Base-by-base conservation (phyloP, 2,329 filamentous ascomycete genomes). In the Penicillium sp. region DNA sequence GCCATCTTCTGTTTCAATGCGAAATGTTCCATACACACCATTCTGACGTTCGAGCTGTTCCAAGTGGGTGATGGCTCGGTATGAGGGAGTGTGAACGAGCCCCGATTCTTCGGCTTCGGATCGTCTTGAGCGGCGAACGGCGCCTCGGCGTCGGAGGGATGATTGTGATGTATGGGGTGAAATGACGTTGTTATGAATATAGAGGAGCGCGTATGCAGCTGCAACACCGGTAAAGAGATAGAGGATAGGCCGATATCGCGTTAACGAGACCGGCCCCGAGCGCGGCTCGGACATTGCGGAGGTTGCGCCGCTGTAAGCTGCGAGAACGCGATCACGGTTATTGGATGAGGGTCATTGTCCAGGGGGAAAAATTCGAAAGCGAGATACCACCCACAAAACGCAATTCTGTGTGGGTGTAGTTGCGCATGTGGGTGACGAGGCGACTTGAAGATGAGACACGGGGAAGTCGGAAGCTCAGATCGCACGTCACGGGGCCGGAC, bases 161-260 rank as follows among this genome's bases (percentile, higher is more conserved):
- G 63, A 44, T 33, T 64, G 59, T 4, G 63, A 49, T n/a, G 64
- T 40, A 5, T 60, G 59, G 6, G 65, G 47, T 4, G 64, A 59
- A 20, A 64, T 28, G 36, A 73, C 48, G 43, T 67, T 62, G 48
- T 67, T 70, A 48, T 69, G 71, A 22, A 74, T 66, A 36, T 73
- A 71, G 13, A 74, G 61, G 33, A 76, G 56, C n/a, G 72, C 72
- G 51, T 72, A 74, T 14, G 74, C 69, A 30, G 72, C 70, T 36
- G 69, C 71, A 35, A 74, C 64, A 9, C 73, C 73, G 33, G 73
- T 70, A 35, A 74, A 63, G n/a, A 74, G 61, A 61, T 73, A 74
- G 22, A 75, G 60, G 28, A 69, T 58, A 24, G 73, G 73, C 45
- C 71, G 72, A 48, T 74, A 74, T 48, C 70, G 71, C 48, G 69